Conservation (phyloP, 2,329 filamentous ascomycete genomes). For the Alternaria tenuissima region DNA sequence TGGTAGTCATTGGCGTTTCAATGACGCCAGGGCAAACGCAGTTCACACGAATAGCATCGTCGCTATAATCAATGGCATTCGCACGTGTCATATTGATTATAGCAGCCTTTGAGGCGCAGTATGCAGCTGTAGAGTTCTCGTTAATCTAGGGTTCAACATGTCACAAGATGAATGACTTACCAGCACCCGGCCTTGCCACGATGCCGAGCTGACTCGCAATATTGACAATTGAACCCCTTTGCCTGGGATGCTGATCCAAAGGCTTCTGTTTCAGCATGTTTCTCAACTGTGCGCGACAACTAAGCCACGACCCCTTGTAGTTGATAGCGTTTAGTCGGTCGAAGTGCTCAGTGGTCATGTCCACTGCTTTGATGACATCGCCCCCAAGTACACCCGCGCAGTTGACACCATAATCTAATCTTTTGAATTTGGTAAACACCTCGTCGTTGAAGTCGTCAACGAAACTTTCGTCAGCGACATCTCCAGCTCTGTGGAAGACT, state of each 20-base stretch:
- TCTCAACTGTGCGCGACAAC: conserved; percentile 60
- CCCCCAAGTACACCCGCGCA: conserved; percentile 63
- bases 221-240: conserved; percentile 62
- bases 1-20: conserved; percentile 50
- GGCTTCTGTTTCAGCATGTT: conserved; percentile 62
- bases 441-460: conserved; percentile 53
- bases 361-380: conserved; percentile 52
- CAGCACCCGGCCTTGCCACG: conserved; percentile 36
- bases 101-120: conserved; percentile 66
- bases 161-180: conserved; percentile 15
- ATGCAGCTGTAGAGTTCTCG: conserved; percentile 55
- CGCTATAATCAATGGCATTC: conserved; percentile 66
- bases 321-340: conserved; percentile 65
- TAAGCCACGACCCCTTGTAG: conserved; percentile 66
- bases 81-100: conserved; percentile 66
- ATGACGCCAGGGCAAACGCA: conserved; percentile 65
- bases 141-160: not conserved
- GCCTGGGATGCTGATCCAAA: conserved; percentile 48
- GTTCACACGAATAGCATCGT: conserved; percentile 63
- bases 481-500: conserved; percentile 52
- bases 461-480: conserved; percentile 60
- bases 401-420: conserved; percentile 65
- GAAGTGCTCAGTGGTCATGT: conserved; percentile 60
- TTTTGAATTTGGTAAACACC: conserved; percentile 49
- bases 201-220: conserved; percentile 62